Base-by-base conservation (phyloP, 768 basidiomycete genomes). In the Heimioporus sp. region DNA sequence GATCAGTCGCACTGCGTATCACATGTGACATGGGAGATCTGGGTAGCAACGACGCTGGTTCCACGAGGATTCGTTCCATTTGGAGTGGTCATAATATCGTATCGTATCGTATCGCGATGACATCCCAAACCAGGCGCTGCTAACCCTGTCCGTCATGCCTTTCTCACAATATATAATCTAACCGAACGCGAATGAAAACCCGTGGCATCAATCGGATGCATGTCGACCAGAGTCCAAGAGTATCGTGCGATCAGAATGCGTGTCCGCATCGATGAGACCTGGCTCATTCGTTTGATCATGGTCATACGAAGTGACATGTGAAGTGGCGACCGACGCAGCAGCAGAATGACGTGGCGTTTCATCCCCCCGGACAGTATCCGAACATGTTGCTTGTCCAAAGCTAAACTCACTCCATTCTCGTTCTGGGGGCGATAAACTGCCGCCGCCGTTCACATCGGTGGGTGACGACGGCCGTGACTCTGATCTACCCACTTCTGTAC, bases 321-420 rank as follows among this genome's bases (percentile, higher is more conserved):
- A 62, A 24, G 62, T 51, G 54, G 56, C 43, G 49, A 53, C 48
- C 53, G 53, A 45, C 56, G 60, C 63, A 34, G 60, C 63, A 34
- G 71, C 45, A 2, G 77, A 73, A 66, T 70, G 74, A 50, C 74
- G 73, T 43, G 81, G 80, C 32, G 81, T 81, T 35, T 69, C 70
- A 46, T 74, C 75, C 51, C 75, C 74, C 51, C 59, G 70, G 47
- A 42, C 42, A 15, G 59, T 52, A 49, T 54, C 54, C 39, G 59
- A 63, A 57, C 70, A 74, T 28, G 74, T 68, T 15, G 72, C 66
- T 53, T 71, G 64, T 21, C 70, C 75, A 58, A 75, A 76, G 44
- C 72, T 67, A 55, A 73, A 72, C n/a, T 34, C 31, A 54, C 73
- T 52, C 71, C 79, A 81, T 37, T 64, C 69, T 45, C 62, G 52